Base-by-base conservation (phyloP, 2,329 filamentous ascomycete genomes). In the Botrytis cinerea region DNA sequence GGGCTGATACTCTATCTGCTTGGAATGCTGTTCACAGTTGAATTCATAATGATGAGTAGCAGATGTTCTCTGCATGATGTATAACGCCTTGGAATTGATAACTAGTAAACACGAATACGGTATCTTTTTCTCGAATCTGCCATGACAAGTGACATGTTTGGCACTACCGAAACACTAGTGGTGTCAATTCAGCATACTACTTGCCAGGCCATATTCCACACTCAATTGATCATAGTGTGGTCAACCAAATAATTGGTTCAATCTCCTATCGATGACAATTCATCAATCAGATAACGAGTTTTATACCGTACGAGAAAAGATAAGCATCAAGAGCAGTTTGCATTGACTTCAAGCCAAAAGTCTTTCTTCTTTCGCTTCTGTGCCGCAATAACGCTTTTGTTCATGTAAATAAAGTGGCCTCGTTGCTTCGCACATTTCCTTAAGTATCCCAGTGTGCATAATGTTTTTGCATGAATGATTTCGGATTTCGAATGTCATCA, bases 1-100 rank as follows among this genome's bases (percentile, higher is more conserved):
- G 83, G 83, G 83, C 82, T 22, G 83, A 84, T 80, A 82, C 82
- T 20, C 75, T 84, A 73, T 83, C 81, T 74, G 83, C 83, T 48
- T 84, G 82, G 83, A 79, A 80, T 40, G 83, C 82, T 63, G 73
- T 82, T 81, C 46, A 72, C 35, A 43, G 38, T 72, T 60, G 45
- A 64, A 1, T 35, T 8, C 18, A 32, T 61, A 57, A 38, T n/a
- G 16, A 46, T 48, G 18, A 22, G 9, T 38, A 6, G 3, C 38
- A 2, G 62, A 1, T 22, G 10, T 12, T 14, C 10, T 25, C 10
- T 10, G 3, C 4, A 22, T 10, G 57, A 6, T 14, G 22, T 38
- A 25, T 35, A 22, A 35, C 20, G 28, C 25, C 18, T 28, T n/a
- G 14, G 3, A n/a, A 9, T 45, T n/a, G 4, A 28, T 40, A n/a